Base-by-base conservation (phyloP, 73 alveolate species). In the Symbiodinium pilosum region DNA sequence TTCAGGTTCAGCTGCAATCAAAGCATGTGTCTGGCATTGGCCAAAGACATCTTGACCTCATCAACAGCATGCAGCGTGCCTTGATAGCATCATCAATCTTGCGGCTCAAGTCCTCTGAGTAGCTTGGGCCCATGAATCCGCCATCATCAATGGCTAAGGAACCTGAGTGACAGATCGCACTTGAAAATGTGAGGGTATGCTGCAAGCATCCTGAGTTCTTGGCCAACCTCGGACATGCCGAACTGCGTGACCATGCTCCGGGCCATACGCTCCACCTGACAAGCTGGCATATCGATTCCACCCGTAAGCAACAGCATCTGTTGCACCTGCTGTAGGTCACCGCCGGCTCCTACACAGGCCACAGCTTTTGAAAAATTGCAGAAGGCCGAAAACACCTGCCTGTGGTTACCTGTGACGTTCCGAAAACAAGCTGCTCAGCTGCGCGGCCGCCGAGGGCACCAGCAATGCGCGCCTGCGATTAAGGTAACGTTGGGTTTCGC, bases 191-290 rank as follows among this genome's bases (percentile, higher is more conserved):
- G 21, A 9, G 59, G 59, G 39, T 69, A 32, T 40, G 12, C 16
- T 8, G 42, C 18, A 69, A 20, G 12, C 42, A 3, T 24, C 7
- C 87, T n/a, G 87, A 41, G 34, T 51, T 9, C 32, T 36, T 9
- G 43, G 21, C 94, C 84, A 24, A 59, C 97, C 39, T 68, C 73
- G 51, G 88, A 69, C 97, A 91, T 91, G 75, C 97, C 97, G n/a
- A 91, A 91, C 97, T 91, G 97, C 21, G 97, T 91, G 54, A 91
- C 97, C 97, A 91, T 91, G 75, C 88, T 75, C n/a, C 97, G 97
- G 52, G 97, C 97, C 97, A 91, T 91, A 51, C 97, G 97, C 88
- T 91, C 97, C 97, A 91, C 97, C n/a, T n/a, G n/a, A n/a, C n/a
- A n/a, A n/a, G n/a, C n/a, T n/a, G n/a, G n/a, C n/a, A n/a, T n/a